Evolutionary conservation across 805 yeast species (phyloP), one percentile per base, ranked within the genome.

Genomic region (Monosporozyma siamensis): DNA sequence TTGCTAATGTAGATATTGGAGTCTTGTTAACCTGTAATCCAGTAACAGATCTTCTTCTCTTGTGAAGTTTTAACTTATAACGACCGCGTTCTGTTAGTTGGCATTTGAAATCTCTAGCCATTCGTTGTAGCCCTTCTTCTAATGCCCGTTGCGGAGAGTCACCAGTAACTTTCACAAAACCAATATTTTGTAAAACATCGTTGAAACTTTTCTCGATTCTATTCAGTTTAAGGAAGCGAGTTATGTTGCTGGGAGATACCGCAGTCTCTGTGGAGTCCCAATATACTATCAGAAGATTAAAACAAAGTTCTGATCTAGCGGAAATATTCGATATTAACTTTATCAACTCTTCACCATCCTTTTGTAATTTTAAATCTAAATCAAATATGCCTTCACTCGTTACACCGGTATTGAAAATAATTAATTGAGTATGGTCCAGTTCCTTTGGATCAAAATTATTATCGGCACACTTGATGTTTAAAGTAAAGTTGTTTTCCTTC

Each of bases 181-280:
- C 59, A 23, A 58, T 48, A 17, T 56, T 56, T 26, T 50, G 50
- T 2, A 61, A 34, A 6, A 59, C 50, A 14, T 60, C 43, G 15
- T 49, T 50, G 32, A 66, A 56, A 24, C 56, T 56, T 39, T 54
- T 56, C 4, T 63, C 44, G n/a, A 65, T 61, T 37, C 62, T 61
- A 18, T 49, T 43, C 3, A 51, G 29, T 27, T 59, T 54, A 21
- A 59, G 44, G 30, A 45, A 48, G 25, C 48, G 49, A 18, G 40
- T 20, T 12, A 55, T 51, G 6, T 49, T 46, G 7, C 37, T 23
- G 11, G 48, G 48, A 9, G 41, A 21, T 5, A 54, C 41, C 3
- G 52, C 51, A 3, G 57, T 56, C 21, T 61, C 63, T 1, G 63
- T 54, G n/a, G 69, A 56, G 31, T 66, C 69, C 73, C 73, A 68